Evolutionary conservation across 352 stramenopile species (phyloP).

Genomic region (Phytophthora idaei): DNA sequence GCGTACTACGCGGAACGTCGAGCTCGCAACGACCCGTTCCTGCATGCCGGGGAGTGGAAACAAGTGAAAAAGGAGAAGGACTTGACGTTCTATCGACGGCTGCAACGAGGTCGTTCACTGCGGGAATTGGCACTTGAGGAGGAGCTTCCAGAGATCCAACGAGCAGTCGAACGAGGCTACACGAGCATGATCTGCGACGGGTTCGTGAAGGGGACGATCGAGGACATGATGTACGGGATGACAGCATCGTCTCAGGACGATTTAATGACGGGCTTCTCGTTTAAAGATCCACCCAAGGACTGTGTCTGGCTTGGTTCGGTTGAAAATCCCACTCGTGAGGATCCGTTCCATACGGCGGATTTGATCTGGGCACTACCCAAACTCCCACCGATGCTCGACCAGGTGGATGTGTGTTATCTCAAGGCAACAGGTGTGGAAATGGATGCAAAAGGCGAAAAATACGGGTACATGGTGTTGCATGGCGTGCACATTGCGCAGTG

Average conservation of each 20-base stretch:
- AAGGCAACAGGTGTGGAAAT: slow-evolving; percentile 45
- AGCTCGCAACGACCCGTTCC: slow-evolving; percentile 31
- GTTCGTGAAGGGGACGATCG: slow-evolving; percentile 38
- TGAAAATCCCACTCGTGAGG: slow-evolving; percentile 24
- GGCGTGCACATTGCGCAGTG: slow-evolving; percentile 43
- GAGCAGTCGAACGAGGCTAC: slow-evolving; percentile 35
- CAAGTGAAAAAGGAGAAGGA: slow-evolving; percentile 37
- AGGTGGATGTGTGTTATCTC: slow-evolving; percentile 49
- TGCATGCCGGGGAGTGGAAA: slow-evolving; percentile 57
- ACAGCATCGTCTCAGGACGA: slow-evolving; percentile 37
- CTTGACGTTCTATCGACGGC: slow-evolving; percentile 54
- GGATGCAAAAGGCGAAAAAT: slow-evolving; percentile 35
- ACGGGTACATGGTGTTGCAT: slow-evolving; percentile 56
- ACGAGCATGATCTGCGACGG: slow-evolving; percentile 40
- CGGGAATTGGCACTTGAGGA: slow-evolving; percentile 34
- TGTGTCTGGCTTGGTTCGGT: slow-evolving; percentile 45
- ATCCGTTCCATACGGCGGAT: slow-evolving; percentile 49
- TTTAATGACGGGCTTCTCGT: slow-evolving; percentile 46
- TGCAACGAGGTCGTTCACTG: slow-evolving; percentile 31
- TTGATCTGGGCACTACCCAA: slow-evolving; percentile 37
- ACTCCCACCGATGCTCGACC: slow-evolving; percentile 22
- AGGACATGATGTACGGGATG: slow-evolving; percentile 53
- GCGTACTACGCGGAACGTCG: slow-evolving; percentile 12
- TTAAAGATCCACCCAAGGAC: slow-evolving; percentile 39
- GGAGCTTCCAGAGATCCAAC: slow-evolving; percentile 33